Base-by-base conservation (phyloP, 139 green algal species). In the Desmodesmus armatus region DNA sequence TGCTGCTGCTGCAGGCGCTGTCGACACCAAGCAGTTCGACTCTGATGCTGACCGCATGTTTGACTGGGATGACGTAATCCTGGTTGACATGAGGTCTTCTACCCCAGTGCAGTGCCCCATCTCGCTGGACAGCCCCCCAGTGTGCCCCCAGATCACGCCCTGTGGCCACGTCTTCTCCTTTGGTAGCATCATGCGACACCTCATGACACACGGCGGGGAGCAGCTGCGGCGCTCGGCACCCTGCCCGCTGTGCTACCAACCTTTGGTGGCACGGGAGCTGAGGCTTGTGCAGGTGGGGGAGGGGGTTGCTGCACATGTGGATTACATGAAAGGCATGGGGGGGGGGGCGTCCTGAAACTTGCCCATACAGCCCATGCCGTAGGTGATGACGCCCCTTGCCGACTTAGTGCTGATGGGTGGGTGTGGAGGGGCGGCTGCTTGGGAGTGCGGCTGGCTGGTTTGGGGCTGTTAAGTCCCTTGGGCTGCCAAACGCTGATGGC, bases 131-230 rank as follows among this genome's bases (percentile, higher is more conserved):
- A 82, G 60, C 29, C 88, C 91, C n/a, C 93, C 92, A 5, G 41
- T 91, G 9, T 94, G 89, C 74, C 93, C 95, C 2, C 93, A 96
- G 85, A 95, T 98, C 83, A 98, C 94, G 3, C 92, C 93, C 21
- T 98, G 96, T 85, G 96, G 96, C 67, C 96, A 98, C 85, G 85
- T 97, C 5, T 98, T 96, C 81, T 92, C 87, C 58, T 96, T 97
- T 80, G 86, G 90, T 19, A 89, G 91, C 82, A 97, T 98, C 86
- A 94, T 98, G 87, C 89, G 90, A 55, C 94, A 96, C 88, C 89
- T 98, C n/a, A 79, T 96, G 27, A 82, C 80, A 21, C 88, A 93
- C 65, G 93, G 92, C 1, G 92, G 93, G 23, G 77, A 92, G 17
- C 83, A 93, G 80, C 88, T 96, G n/a, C 92, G 86, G 81, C 85